Base-by-base conservation (phyloP, 257 asterid species). In the Osmanthus fragrans region DNA sequence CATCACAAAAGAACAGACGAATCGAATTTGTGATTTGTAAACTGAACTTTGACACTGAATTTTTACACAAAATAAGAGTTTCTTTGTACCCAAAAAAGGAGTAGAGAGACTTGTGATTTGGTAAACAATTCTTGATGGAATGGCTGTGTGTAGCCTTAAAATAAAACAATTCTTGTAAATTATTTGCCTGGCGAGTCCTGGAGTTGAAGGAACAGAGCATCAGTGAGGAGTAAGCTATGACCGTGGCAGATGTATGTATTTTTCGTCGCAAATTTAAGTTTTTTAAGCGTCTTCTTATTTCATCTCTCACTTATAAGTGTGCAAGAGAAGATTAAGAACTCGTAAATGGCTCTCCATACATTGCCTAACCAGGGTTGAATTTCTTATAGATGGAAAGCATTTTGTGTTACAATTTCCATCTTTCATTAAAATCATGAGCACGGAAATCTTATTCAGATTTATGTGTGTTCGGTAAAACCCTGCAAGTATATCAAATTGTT, bases 191-290 rank as follows among this genome's bases (percentile, higher is more conserved):
- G 93, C 87, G 93, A 79, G 97, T 95, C 78, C 90, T 95, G 11
- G 98, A 93, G 85, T 76, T 93, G 77, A 93, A 90, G 91, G 97
- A 86, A 71, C 91, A 88, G 74, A 98, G 98, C 6, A 85, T 85
- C 13, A 39, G 74, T 36, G 96, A 93, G 73, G 91, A 77, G 16
- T 85, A 87, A 34, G 98, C 97, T 42, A 77, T 93, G 40, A 82
- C 88, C 54, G 82, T 93, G 8, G 97, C 99, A 78, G 92, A 95
- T 85, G 99, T 95, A 84, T 72, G 90, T 51, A 70, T 64, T 67
- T 73, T 45, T 3, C 76, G 72, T 21, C 71, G 21, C 63, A 5
- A 45, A 71, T 68, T 36, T 21, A 45, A 37, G n/a, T 16, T 4
- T 23, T 23, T 25, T 56, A 2, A 12, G 74, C 42, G 34, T 66